Evolutionary conservation across 2,329 filamentous ascomycete species (phyloP), one percentile per base, ranked within the genome.

Genomic region (Apiospora arundinis): DNA sequence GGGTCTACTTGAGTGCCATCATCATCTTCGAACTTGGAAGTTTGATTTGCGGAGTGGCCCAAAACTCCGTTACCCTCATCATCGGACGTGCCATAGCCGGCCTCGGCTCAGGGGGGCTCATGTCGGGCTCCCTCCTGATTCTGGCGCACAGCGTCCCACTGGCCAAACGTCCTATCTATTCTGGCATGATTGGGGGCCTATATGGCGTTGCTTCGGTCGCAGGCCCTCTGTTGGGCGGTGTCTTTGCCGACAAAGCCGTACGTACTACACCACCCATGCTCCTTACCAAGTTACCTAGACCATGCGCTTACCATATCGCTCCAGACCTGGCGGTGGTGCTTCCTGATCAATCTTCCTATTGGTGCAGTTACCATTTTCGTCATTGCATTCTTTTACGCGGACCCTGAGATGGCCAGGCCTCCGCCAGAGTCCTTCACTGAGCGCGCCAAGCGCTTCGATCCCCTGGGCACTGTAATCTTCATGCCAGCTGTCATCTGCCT

Each of bases 181-280:
- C 71, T 6, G 77, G 76, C 18, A 56, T 78, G 11, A 76, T 79
- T 56, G 76, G 76, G 28, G 73, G 76, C 70, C 77, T 78, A 70
- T 86, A 83, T 70, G 84, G 84, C 21, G 79, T 86, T 68, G 83
- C 85, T 0, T 78, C 76, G 2, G 79, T 80, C 1, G 78, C 78
- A 4, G 79, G 78, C 16, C 79, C 79, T 4, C 72, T 80, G 5
- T 69, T 81, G 0, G 78, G 78, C n/a, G 79, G 79, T 25, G 78
- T 75, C 8, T 80, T 80, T 67, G 78, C 78, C 2, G 78, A 79
- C 32, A 75, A 78, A 71, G 78, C 82, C 42, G 77, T 77, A 75
- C 23, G 75, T 76, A 14, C 21, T 5, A 37, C 23, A 18, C 21
- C 23, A 16, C 16, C 2, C 21, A 18, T 52, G 14, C n/a, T 23